Evolutionary conservation across 2,329 filamentous ascomycete genomes (phyloP).

Genomic region (Alternaria brassicae): DNA sequence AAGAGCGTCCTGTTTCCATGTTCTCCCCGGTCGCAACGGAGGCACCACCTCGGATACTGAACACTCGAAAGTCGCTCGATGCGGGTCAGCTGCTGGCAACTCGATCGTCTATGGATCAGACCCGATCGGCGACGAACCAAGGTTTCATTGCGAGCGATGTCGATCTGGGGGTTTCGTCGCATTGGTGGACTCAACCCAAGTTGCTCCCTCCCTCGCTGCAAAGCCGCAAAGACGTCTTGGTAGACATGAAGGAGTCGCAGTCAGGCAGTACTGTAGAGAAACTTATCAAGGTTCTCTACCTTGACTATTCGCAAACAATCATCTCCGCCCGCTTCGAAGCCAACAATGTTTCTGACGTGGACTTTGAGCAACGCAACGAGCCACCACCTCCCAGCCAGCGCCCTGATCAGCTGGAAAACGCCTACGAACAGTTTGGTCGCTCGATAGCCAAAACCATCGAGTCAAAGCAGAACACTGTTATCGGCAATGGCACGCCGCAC

Average conservation of each 20-base stretch:
- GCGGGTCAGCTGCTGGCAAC: conserved; percentile 60
- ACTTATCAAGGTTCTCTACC: conserved; percentile 85
- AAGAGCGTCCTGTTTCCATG: conserved; percentile 28
- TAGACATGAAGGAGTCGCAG: conserved; percentile 80
- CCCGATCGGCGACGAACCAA: conserved; percentile 72
- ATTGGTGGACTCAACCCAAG: conserved; percentile 88
- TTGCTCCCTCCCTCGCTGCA: conserved; percentile 82
- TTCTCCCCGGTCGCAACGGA: conserved; percentile 48
- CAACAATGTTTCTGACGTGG: conserved; percentile 73
- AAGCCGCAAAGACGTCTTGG: conserved; percentile 80
- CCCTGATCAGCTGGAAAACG: conserved; percentile 91
- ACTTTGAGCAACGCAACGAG: conserved; percentile 86
- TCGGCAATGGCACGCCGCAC: conserved; percentile 84
- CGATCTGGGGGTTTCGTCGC: conserved; percentile 74
- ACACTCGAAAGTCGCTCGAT: conserved; percentile 69
- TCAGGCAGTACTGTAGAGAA: conserved; percentile 78
- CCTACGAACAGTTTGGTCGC: conserved; percentile 81
- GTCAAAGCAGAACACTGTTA: conserved; percentile 76
- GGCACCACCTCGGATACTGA: conserved; percentile 54
- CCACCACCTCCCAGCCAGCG: conserved; percentile 79
- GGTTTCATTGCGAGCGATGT: conserved; percentile 89
- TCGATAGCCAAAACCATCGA: conserved; percentile 74
- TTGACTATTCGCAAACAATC: conserved; percentile 95
- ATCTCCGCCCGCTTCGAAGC: conserved; percentile 82
- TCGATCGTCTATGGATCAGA: conserved; percentile 75